Evolutionary conservation across 2,329 filamentous ascomycete genomes (phyloP).

Genomic region (Juglanconis juglandina): DNA sequence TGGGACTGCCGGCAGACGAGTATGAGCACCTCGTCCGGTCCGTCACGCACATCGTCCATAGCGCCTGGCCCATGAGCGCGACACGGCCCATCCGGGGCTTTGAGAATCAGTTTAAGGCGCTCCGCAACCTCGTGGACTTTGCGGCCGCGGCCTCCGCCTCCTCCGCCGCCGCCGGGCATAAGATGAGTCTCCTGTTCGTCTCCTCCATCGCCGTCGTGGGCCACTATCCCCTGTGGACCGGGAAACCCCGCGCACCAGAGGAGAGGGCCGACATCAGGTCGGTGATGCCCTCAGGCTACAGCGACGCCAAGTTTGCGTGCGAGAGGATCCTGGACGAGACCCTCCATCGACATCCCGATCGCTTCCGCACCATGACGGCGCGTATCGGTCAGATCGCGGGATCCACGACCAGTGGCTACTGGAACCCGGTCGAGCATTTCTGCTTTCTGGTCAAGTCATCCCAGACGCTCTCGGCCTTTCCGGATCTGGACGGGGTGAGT

Average conservation of each 20-base stretch:
- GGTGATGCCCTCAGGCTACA: conserved; percentile 45
- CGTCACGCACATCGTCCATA: conserved; percentile 50
- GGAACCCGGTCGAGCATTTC: conserved; percentile 52
- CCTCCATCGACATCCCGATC: conserved; percentile 35
- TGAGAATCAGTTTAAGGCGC: conserved; percentile 40
- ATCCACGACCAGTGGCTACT: conserved; percentile 45
- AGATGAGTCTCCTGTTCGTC: conserved; percentile 36
- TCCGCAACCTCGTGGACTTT: conserved; percentile 46
- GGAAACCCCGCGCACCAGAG: conserved; percentile 38
- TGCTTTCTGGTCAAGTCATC: conserved; percentile 47
- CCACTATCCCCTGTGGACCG: conserved; percentile 10
- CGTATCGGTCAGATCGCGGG: conserved; percentile 53
- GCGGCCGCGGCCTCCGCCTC: conserved; percentile 22
- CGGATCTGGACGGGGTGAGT: conserved; percentile 34
- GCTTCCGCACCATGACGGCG: conserved; percentile 40
- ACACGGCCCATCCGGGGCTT: conserved; percentile 36
- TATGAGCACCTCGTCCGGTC: conserved; percentile 35
- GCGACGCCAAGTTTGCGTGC: conserved; percentile 50
- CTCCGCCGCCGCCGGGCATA: neutral
- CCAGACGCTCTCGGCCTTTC: conserved; percentile 40
- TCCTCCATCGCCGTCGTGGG: conserved; percentile 40
- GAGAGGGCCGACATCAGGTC: conserved; percentile 34
- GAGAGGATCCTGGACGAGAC: conserved; percentile 48
- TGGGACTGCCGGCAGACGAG: conserved; percentile 37
- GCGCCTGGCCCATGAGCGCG: conserved; percentile 48